Evolutionary conservation across 139 green algal genomes (phyloP).

Genomic region (Chlorella vulgaris): DNA sequence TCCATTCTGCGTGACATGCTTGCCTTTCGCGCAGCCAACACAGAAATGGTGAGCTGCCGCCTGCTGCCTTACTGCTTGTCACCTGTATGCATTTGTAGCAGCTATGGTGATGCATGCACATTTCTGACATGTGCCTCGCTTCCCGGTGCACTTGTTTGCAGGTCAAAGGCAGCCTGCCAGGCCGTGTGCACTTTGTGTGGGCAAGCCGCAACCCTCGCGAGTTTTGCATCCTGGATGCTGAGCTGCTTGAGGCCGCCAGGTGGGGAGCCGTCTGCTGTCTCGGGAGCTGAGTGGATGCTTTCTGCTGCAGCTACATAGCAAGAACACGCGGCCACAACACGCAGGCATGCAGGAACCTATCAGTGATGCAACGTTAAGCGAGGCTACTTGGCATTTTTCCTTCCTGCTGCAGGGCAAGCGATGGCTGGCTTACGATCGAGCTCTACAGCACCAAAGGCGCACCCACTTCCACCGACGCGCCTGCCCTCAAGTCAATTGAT

Average conservation of each 20-base stretch:
- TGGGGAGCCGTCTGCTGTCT: neutral
- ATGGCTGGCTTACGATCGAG: slow-evolving; percentile 29
- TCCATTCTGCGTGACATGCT: slow-evolving; percentile 17
- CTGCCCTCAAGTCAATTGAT: neutral
- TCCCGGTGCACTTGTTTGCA: neutral
- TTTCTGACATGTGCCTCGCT: neutral
- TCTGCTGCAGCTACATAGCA: neutral
- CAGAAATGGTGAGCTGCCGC: neutral
- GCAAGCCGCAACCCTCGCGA: slow-evolving; percentile 14
- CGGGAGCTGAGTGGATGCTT: neutral
- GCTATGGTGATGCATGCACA: too few species aligned
- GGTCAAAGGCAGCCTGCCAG: neutral
- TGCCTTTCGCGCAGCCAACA: neutral
- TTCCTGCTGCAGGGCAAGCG: neutral
- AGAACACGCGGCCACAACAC: too few species aligned
- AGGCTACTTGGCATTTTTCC: neutral
- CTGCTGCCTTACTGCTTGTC: neutral
- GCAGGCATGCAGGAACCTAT: too few species aligned
- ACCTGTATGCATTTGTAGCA: too few species aligned
- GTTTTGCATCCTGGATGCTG: slow-evolving; percentile 35
- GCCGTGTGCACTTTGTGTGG: slow-evolving; percentile 31
- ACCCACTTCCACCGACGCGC: neutral
- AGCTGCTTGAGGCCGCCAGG: neutral
- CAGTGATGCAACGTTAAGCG: too few species aligned
- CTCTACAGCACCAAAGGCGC: slow-evolving; percentile 5